phyloP scores from a whole-genome alignment of 1,139 yeast genomes.

The Candida frijolesensis region DNA sequence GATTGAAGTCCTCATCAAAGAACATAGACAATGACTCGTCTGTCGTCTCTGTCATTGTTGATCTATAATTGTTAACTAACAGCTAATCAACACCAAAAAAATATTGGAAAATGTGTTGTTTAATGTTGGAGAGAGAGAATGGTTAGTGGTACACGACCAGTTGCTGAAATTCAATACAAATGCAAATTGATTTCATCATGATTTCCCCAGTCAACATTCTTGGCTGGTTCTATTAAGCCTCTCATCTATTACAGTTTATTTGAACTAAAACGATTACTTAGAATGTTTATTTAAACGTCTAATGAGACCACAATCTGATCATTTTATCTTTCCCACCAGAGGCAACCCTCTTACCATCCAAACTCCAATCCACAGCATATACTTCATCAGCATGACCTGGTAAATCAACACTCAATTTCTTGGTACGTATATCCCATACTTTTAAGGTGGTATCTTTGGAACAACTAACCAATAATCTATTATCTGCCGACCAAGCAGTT shows the following conservation, averaged over 20 bases:
- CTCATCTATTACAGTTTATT: too few relatives aligned
- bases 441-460: constrained; percentile 96
- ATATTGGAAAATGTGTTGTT: too few relatives aligned
- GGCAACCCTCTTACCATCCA: constrained; percentile 89
- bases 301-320: constrained; percentile 91
- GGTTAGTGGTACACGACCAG: too few relatives aligned
- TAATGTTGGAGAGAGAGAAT: too few relatives aligned
- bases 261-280: too few relatives aligned
- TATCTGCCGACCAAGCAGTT: constrained; percentile 98
- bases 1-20: constrained; percentile 42
- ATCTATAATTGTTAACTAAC: neutral
- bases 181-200: too few relatives aligned
- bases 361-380: constrained; percentile 97
- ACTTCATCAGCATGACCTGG: constrained; percentile 98
- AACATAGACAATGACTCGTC: constrained; percentile 36
- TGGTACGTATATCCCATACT: constrained; percentile 92
- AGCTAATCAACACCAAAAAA: too few relatives aligned
- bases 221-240: too few relatives aligned
- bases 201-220: too few relatives aligned
- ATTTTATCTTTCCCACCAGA: constrained; percentile 97
- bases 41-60: neutral
- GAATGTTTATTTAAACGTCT: constrained; percentile 9
- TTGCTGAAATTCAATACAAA: too few relatives aligned
- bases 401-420: constrained; percentile 81
- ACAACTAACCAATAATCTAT: constrained; percentile 85